Evolutionary conservation across 2,329 filamentous ascomycete genomes (phyloP).

Genomic region (Alternaria triticimaculans): DNA sequence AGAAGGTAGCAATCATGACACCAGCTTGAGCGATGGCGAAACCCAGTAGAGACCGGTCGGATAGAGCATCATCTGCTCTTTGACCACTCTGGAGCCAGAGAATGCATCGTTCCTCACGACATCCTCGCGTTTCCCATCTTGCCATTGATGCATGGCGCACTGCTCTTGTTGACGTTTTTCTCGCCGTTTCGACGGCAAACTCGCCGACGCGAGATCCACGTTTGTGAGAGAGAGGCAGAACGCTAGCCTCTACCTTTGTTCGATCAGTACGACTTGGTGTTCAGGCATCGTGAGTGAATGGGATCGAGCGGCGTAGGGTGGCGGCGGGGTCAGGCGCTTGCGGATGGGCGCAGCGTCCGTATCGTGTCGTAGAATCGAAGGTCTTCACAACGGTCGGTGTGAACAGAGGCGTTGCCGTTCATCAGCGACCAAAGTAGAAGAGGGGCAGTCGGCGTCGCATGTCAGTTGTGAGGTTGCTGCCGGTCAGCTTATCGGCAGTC

Average conservation of each 20-base stretch:
- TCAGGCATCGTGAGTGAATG: neutral
- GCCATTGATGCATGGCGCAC: neutral
- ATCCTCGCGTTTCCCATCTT: neutral
- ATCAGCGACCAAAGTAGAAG: neutral
- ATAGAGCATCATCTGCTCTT: neutral
- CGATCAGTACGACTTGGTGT: neutral
- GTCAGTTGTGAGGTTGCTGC: neutral
- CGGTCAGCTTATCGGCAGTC: neutral
- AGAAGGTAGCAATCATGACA: neutral
- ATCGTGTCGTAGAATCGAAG: neutral
- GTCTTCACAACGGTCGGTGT: neutral
- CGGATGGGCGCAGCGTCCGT: neutral
- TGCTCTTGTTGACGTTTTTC: neutral
- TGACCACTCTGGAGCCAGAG: neutral
- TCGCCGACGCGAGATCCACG: neutral
- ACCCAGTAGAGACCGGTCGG: neutral
- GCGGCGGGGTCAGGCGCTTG: neutral
- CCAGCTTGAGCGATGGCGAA: neutral
- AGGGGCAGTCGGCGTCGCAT: neutral
- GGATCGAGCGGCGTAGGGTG: neutral
- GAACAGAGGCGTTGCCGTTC: neutral
- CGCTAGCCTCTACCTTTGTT: neutral
- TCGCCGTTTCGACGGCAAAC: neutral
- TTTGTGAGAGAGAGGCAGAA: neutral
- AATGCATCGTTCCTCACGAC: neutral